Base-by-base conservation (phyloP, 2,329 filamentous ascomycete genomes). In the Paramyrothecium roridum region DNA sequence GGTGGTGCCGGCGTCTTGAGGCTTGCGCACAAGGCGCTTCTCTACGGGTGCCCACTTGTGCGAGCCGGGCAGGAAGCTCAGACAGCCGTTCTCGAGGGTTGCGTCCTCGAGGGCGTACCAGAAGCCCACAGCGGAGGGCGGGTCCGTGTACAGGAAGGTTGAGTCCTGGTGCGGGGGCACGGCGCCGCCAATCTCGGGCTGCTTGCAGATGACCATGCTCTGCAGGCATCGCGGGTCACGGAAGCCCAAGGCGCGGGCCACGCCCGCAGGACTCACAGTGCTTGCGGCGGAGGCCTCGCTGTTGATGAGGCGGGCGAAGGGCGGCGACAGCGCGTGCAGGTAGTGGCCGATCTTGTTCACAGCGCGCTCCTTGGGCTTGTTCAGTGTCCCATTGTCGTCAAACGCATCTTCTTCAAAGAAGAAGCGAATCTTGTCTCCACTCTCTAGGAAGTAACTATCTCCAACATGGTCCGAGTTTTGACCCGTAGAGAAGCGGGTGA, bases 201-300 rank as follows among this genome's bases (percentile, higher is more conserved):
- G 93, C 73, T 99, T 99, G 83, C 92, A 97, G 64, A 99, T 98
- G 26, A 98, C 82, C 95, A 99, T 99, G 70, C 89, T 95, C 78
- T 99, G 95, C 52, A 99, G 79, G 57, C 81, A 84, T 20, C 88
- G 79, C 2, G 93, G 90, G 70, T 96, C 90, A 4, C 62, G 65
- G 76, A 92, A 96, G 2, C 88, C 88, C 12, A 96, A 79, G 10
- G 81, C 81, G 48, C 77, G 76, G 1, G 92, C 91, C 16, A 96
- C 85, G 6, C 80, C 83, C 1, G 77, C 79, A 1, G 82, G 81
- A n/a, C 70, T 73, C 40, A 71, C 68, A 40, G 66, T 67, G 2
- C 66, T 70, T 12, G 60, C 57, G 3, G 63, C 65, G 8, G 62
- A 63, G 8, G 58, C 60, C 72, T 80, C 70, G 13, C 81, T 83